A percentile compares a stretch with the other conserved stretches of the same genome.
Evolutionary conservation across 208 protist genomes (phyloP).

Genomic region (Crithidia fasciculata): DNA sequence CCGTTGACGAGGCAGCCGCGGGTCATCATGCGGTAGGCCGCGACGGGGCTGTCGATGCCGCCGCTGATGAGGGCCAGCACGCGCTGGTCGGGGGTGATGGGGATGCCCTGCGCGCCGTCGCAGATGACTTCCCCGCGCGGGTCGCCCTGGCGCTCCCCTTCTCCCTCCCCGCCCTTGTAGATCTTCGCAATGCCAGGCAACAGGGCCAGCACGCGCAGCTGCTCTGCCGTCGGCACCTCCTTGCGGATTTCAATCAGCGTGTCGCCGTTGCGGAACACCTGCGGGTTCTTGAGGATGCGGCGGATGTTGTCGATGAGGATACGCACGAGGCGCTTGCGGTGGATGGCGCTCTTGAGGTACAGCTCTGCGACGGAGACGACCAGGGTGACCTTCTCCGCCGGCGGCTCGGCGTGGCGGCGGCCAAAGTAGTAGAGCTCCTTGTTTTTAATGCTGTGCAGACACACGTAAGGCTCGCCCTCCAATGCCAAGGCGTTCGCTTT

Average conservation of each 20-base stretch:
- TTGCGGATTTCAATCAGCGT: slow-evolving; percentile 79
- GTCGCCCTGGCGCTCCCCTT: slow-evolving; percentile 53
- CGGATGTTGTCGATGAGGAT: slow-evolving; percentile 66
- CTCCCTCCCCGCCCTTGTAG: slow-evolving; percentile 41
- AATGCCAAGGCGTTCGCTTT: slow-evolving; percentile 52
- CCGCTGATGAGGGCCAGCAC: slow-evolving; percentile 79
- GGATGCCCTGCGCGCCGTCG: slow-evolving; percentile 72
- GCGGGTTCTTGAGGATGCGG: slow-evolving; percentile 68
- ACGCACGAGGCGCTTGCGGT: slow-evolving; percentile 71
- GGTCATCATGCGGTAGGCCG: slow-evolving; percentile 88
- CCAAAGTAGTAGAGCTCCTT: slow-evolving; percentile 61
- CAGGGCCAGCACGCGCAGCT: slow-evolving; percentile 60
- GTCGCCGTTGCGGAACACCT: slow-evolving; percentile 71
- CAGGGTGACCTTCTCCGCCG: slow-evolving; percentile 50
- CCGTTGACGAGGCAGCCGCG: slow-evolving; percentile 74
- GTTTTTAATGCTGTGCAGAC: slow-evolving; percentile 60
- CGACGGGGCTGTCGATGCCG: slow-evolving; percentile 87
- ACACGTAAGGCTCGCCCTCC: slow-evolving; percentile 74
- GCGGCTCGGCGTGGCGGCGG: slow-evolving; percentile 61
- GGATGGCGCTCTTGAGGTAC: slow-evolving; percentile 78
- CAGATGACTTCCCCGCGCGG: slow-evolving; percentile 55
- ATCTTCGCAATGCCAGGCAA: slow-evolving; percentile 82
- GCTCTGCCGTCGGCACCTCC: slow-evolving; percentile 43
- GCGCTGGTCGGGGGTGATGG: slow-evolving; percentile 60
- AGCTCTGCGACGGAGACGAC: slow-evolving; percentile 81